Evolutionary conservation across 768 basidiomycete species (phyloP).

Genomic region (Mycena chlorophos): DNA sequence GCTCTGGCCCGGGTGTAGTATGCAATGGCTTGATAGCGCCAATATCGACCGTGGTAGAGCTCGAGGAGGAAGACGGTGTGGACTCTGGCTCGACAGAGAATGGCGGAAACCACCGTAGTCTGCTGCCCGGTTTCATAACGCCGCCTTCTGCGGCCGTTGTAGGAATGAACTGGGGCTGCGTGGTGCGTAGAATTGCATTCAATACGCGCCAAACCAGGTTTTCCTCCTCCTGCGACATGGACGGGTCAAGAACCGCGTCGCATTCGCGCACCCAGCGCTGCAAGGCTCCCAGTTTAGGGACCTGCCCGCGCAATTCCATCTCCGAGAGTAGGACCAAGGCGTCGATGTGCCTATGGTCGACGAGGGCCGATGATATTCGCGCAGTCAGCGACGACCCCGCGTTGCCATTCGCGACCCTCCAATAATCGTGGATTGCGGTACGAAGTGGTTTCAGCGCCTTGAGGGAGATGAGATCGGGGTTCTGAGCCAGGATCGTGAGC

Average conservation of each 20-base stretch:
- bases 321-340: slow-evolving; percentile 56
- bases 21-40: slow-evolving; percentile 31
- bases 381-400: slow-evolving; percentile 40
- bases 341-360: slow-evolving; percentile 45
- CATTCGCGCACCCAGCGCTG: slow-evolving; percentile 60
- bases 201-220: slow-evolving; percentile 47
- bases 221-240: slow-evolving; percentile 41
- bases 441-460: slow-evolving; percentile 38
- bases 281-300: slow-evolving; percentile 53
- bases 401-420: slow-evolving; percentile 35
- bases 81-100: slow-evolving; percentile 29
- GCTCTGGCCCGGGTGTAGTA: slow-evolving; percentile 44
- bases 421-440: slow-evolving; percentile 41
- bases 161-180: slow-evolving; percentile 36
- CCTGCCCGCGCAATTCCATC: slow-evolving; percentile 45
- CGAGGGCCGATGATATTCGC: slow-evolving; percentile 42
- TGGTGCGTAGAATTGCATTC: slow-evolving; percentile 50
- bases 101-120: slow-evolving; percentile 36
- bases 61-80: slow-evolving; percentile 2
- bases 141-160: slow-evolving; percentile 22
- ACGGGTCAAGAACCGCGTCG: slow-evolving; percentile 48
- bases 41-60: slow-evolving; percentile 19
- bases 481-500: slow-evolving; percentile 29
- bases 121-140: slow-evolving; percentile 28
- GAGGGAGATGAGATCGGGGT: slow-evolving; percentile 33